Evolutionary conservation across 2,329 filamentous ascomycete genomes (phyloP).

Genomic region (Myriosclerotinia scirpicola): DNA sequence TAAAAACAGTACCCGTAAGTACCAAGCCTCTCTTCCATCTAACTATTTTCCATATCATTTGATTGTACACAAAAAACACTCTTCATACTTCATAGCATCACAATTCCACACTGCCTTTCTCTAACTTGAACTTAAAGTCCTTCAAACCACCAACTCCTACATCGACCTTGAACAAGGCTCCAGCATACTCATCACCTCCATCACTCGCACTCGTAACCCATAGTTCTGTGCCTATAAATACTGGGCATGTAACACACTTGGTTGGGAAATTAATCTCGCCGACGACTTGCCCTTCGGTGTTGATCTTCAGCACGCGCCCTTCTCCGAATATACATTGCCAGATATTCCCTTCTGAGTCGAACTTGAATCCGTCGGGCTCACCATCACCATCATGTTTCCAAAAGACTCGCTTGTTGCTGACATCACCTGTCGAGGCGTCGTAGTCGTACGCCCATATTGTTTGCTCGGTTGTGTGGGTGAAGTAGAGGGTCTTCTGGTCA

Average conservation of each 20-base stretch:
- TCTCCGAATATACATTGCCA: slow-evolving; percentile 89
- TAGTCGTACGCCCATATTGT: slow-evolving; percentile 77
- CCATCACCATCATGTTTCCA: slow-evolving; percentile 63
- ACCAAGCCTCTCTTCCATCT: background rate
- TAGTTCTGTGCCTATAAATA: slow-evolving; percentile 72
- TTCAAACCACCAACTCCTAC: slow-evolving; percentile 68
- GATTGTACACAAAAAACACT: background rate
- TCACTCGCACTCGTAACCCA: slow-evolving; percentile 76
- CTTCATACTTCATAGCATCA: background rate
- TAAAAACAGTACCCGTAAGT: background rate
- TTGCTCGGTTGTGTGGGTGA: slow-evolving; percentile 73
- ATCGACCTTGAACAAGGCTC: slow-evolving; percentile 73
- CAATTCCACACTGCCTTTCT: slow-evolving; percentile 21
- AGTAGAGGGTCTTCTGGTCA: slow-evolving; percentile 66
- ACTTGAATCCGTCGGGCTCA: slow-evolving; percentile 79
- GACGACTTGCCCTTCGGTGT: slow-evolving; percentile 63
- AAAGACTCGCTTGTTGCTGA: slow-evolving; percentile 69
- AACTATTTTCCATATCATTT: background rate
- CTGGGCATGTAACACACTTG: slow-evolving; percentile 74
- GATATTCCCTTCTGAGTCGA: slow-evolving; percentile 81
- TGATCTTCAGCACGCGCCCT: slow-evolving; percentile 70
- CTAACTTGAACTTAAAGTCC: slow-evolving; percentile 61
- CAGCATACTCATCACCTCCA: slow-evolving; percentile 64
- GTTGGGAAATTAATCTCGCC: slow-evolving; percentile 78
- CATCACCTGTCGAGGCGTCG: slow-evolving; percentile 58